Percentiles rank a stretch among this genome's conserved stretches.
phyloP scores from a whole-genome alignment of 1,284 basidiomycete species.

The Rhodotorula sp. region DNA sequence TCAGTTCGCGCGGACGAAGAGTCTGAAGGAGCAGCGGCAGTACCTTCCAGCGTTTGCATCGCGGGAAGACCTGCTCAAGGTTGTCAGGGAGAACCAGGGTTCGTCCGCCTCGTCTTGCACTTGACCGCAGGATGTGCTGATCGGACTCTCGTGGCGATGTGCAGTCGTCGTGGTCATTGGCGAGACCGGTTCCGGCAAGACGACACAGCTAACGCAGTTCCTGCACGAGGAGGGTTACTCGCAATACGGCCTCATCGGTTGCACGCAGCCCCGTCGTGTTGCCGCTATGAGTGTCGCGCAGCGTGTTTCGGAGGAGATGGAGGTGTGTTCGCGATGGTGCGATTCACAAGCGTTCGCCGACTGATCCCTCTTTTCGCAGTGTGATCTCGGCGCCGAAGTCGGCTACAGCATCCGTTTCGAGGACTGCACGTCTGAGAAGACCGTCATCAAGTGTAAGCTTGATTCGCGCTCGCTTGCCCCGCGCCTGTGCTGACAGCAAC shows the following conservation, averaged over 20 bases:
- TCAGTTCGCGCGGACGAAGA: conserved; percentile 54
- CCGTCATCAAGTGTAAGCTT: conserved; percentile 71
- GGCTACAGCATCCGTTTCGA: conserved; percentile 99
- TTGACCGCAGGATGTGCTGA: conserved; percentile 57
- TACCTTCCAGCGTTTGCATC: conserved; percentile 98
- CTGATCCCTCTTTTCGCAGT: not conserved
- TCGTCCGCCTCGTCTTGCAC: conserved; percentile 60
- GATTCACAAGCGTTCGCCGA: not conserved
- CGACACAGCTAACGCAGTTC: conserved; percentile 96
- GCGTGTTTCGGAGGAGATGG: conserved; percentile 98
- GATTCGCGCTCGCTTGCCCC: not conserved
- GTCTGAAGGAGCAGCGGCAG: conserved; percentile 91
- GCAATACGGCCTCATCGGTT: conserved; percentile 79
- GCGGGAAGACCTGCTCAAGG: conserved; percentile 85
- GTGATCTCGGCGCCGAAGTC: conserved; percentile 90
- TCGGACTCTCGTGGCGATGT: conserved; percentile 68
- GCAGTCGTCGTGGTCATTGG: conserved; percentile 57
- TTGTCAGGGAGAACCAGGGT: conserved; percentile 95
- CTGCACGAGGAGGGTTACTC: conserved; percentile 97
- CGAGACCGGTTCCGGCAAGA: conserved; percentile 69
- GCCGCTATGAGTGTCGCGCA: conserved; percentile 99
- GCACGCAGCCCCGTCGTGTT: conserved; percentile 96
- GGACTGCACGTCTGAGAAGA: conserved; percentile 97
- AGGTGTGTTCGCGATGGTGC: conserved; percentile 46
- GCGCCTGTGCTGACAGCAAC: not conserved